Conservation (phyloP, 768 basidiomycete species). For the Trametes gibbosa region DNA sequence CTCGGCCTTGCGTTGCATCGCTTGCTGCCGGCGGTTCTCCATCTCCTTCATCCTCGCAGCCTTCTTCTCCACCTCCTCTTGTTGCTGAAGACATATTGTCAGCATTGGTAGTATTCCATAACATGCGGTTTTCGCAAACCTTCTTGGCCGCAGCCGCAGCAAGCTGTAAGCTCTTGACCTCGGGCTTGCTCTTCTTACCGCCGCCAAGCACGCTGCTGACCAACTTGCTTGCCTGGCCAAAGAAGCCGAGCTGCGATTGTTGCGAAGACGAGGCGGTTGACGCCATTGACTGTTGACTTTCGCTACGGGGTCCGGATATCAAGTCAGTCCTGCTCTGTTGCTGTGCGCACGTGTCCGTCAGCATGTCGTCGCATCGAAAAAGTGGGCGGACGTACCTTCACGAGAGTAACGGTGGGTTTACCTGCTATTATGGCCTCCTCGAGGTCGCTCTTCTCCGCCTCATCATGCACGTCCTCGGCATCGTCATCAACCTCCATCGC, state of each 20-base stretch:
- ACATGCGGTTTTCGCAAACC: constrained; percentile 43
- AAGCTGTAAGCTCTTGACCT: constrained; percentile 79
- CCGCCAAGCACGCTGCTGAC: constrained; percentile 65
- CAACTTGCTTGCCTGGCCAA: constrained; percentile 68
- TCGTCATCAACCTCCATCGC: constrained; percentile 36
- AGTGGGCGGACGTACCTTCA: constrained; percentile 23
- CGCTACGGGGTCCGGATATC: constrained; percentile 33
- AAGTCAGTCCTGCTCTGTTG: constrained; percentile 24
- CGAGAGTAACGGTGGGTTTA: constrained; percentile 37
- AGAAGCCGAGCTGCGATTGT: constrained; percentile 56
- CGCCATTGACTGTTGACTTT: constrained; percentile 55
- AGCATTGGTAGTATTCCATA: neutral
- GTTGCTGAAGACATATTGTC: constrained; percentile 54
- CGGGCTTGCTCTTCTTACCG: constrained; percentile 64
- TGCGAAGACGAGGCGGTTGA: constrained; percentile 36
- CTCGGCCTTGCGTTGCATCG: constrained; percentile 70
- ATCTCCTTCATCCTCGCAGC: constrained; percentile 71
- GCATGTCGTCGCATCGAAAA: neutral
- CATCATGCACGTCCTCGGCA: constrained; percentile 34
- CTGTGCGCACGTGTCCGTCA: neutral
- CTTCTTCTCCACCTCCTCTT: constrained; percentile 84
- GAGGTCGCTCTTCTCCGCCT: constrained; percentile 29
- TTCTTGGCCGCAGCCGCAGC: constrained; percentile 86
- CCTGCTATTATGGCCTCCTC: constrained; percentile 43
- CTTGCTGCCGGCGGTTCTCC: constrained; percentile 76